Evolutionary conservation across 352 stramenopile species (phyloP).

Genomic region (Phytophthora palmivora): DNA sequence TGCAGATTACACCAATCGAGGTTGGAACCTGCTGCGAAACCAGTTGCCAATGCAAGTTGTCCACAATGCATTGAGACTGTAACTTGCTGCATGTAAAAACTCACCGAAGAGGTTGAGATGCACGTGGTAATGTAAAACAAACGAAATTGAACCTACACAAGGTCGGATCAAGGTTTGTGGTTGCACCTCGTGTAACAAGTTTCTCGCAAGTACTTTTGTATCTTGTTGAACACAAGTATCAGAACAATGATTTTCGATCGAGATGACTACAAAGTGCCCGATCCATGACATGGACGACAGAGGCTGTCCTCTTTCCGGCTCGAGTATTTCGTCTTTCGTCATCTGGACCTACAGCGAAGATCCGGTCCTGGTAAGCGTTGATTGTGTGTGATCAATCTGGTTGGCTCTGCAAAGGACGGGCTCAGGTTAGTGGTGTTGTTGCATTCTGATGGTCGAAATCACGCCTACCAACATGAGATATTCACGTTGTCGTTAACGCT

Average conservation of each 20-base stretch:
- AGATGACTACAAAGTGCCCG: neutral
- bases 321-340: slow-evolving; percentile 26
- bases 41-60: slow-evolving; percentile 14
- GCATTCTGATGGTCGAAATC: too few species aligned
- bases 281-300: slow-evolving; percentile 14
- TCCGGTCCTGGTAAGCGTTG: slow-evolving; percentile 4
- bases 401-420: neutral
- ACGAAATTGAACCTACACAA: slow-evolving; percentile 1
- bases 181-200: too few species aligned
- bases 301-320: slow-evolving; percentile 27
- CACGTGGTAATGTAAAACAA: slow-evolving; percentile 1
- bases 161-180: neutral
- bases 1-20: slow-evolving; percentile 22
- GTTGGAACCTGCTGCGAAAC: slow-evolving; percentile 25
- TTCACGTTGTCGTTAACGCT: too few species aligned
- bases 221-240: slow-evolving; percentile 1
- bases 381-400: slow-evolving; percentile 15
- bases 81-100: slow-evolving; percentile 11
- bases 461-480: too few species aligned
- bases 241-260: slow-evolving; percentile 8
- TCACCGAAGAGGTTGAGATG: slow-evolving; percentile 4
- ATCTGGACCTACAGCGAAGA: slow-evolving; percentile 18
- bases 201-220: neutral
- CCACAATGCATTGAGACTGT: slow-evolving; percentile 10
- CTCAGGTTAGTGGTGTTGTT: too few species aligned